Conservation (phyloP, 2,329 filamentous ascomycete genomes). For the Cladobotryum protrusum region DNA sequence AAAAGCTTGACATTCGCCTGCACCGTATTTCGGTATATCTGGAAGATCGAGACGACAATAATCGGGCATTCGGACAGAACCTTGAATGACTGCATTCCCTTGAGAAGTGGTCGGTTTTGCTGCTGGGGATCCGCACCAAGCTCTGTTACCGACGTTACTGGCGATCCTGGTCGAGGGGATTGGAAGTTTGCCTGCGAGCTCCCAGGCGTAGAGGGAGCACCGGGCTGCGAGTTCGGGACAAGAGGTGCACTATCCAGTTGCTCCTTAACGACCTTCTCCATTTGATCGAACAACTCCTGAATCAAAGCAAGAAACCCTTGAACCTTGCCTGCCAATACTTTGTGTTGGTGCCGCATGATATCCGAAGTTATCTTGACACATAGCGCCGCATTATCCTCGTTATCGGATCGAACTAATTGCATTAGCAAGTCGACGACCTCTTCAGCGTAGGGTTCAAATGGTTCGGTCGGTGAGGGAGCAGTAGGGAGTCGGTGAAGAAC, state of each 20-base stretch:
- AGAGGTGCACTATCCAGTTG: conserved; percentile 77
- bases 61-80: conserved; percentile 97
- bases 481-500: conserved; percentile 82
- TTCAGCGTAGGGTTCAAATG: conserved; percentile 79
- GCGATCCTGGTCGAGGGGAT: conserved; percentile 83
- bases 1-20: conserved; percentile 83
- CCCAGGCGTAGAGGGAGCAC: conserved; percentile 60
- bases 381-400: conserved; percentile 97
- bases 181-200: conserved; percentile 68
- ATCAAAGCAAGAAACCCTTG: conserved; percentile 89
- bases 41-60: conserved; percentile 96
- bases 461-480: conserved; percentile 64
- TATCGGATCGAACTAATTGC: conserved; percentile 81
- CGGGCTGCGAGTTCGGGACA: conserved; percentile 44
- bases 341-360: conserved; percentile 86
- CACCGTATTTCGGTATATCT: conserved; percentile 78
- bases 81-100: conserved; percentile 98
- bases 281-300: conserved; percentile 90
- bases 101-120: conserved; percentile 71
- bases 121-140: conserved; percentile 76
- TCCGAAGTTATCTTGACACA: conserved; percentile 99
- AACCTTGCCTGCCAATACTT: conserved; percentile 70
- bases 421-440: conserved; percentile 89
- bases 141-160: conserved; percentile 74
- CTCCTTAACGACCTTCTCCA: conserved; percentile 90